Percentiles rank a stretch among this genome's conserved stretches.
Conservation (phyloP, 306 rosid species). For the Pyrus communis region DNA sequence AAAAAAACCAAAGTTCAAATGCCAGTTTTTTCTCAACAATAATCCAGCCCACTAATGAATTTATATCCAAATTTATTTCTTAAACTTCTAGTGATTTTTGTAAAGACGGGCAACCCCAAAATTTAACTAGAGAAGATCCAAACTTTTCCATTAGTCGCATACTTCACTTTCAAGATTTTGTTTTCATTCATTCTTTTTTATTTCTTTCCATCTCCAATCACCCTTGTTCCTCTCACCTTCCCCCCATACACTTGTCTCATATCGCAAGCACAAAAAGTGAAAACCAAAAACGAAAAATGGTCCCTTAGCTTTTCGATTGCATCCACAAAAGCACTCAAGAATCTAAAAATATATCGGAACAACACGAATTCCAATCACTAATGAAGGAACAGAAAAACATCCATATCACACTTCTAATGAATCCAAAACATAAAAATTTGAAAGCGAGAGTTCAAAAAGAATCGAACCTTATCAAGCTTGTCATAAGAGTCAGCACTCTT, state of each 20-base stretch:
- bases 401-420: not conserved
- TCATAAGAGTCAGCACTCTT: constrained; percentile 71
- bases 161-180: not conserved
- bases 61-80: not conserved
- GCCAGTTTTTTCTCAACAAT: not conserved
- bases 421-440: not conserved
- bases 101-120: not conserved
- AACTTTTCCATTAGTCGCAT: not conserved
- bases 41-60: not conserved
- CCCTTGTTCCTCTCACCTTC: too few species aligned
- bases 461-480: constrained; percentile 66
- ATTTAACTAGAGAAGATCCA: not conserved
- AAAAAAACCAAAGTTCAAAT: not conserved
- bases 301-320: not conserved
- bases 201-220: too few species aligned
- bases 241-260: too few species aligned
- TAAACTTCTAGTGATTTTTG: not conserved
- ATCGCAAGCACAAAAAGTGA: not conserved
- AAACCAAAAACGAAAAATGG: not conserved
- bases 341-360: not conserved
- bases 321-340: not conserved
- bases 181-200: too few species aligned
- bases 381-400: not conserved
- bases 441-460: not conserved
- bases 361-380: not conserved